Evolutionary conservation across 192 early-diverging fungal species (phyloP).

Genomic region (Phlyctochytrium planicorne): DNA sequence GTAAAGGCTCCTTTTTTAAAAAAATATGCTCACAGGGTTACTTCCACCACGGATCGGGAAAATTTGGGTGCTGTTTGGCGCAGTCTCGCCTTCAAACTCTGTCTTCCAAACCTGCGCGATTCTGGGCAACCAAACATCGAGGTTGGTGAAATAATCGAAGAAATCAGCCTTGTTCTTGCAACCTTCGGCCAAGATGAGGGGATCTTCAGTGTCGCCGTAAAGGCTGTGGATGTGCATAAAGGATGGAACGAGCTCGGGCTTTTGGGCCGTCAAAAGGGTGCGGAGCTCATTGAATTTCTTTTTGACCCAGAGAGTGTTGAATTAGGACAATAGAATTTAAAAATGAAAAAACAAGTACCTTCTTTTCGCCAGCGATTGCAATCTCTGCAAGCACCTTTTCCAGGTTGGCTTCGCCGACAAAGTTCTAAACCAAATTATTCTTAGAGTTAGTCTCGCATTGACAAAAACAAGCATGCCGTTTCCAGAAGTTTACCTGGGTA

Average conservation of each 20-base stretch:
- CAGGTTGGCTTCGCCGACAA: not conserved
- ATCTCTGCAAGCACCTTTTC: conserved; percentile 4
- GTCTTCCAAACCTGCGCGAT: conserved; percentile 5
- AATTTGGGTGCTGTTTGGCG: not conserved
- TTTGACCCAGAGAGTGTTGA: not conserved
- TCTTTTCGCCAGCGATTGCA: not conserved
- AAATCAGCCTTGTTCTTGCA: conserved; percentile 3
- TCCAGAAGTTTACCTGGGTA: conserved; percentile 28
- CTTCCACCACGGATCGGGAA: conserved; percentile 11
- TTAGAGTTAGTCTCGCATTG: not conserved
- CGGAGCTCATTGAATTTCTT: conserved; percentile 4
- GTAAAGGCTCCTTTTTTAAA: too few relatives aligned
- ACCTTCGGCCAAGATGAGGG: conserved; percentile 18
- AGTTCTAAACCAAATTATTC: conserved; percentile 1
- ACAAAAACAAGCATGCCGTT: conserved; percentile 17
- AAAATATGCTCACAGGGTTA: conserved; percentile 17
- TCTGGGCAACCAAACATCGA: conserved; percentile 17
- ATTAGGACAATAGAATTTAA: not conserved
- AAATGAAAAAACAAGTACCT: not conserved
- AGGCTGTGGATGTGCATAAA: not conserved
- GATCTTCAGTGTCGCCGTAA: conserved; percentile 18
- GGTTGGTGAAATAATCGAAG: conserved; percentile 8
- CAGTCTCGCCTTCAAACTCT: not conserved
- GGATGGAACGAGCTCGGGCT: not conserved
- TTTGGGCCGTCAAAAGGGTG: not conserved